These are phyloP conservation scores for Melocanna baccifera DNA, from an alignment of 176 grass and related monocot species.

Conservation along the genomic window DNA sequence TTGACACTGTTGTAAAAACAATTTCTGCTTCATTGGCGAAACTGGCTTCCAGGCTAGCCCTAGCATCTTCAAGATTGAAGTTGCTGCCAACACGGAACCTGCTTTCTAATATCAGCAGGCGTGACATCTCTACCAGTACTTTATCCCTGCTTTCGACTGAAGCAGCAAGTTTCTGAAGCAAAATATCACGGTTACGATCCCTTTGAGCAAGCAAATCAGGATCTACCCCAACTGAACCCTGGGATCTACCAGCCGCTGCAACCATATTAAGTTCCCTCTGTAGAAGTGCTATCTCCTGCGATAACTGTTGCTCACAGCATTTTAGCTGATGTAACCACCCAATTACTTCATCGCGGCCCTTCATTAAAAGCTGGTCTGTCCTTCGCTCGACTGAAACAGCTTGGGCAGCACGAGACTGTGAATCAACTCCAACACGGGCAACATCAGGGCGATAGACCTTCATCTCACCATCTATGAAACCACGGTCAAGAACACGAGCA, in stretches of 20 bases:
- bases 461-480: constrained; percentile 99
- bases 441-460: constrained; percentile 99
- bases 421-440: constrained; percentile 97
- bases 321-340: constrained; percentile 92
- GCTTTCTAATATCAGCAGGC: constrained; percentile 79
- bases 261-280: constrained; percentile 79
- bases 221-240: constrained; percentile 98
- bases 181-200: constrained; percentile 74
- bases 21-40: constrained; percentile 99
- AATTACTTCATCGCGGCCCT: constrained; percentile 84
- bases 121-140: constrained; percentile 96
- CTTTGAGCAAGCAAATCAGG: constrained; percentile 84
- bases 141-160: constrained; percentile 90
- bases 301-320: constrained; percentile 66
- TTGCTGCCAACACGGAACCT: constrained; percentile 70
- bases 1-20: constrained; percentile 99
- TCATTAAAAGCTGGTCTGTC: constrained; percentile 93
- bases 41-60: constrained; percentile 90
- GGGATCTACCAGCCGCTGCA: constrained; percentile 76
- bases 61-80: constrained; percentile 96
- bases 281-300: constrained; percentile 65
- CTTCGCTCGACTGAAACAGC: constrained; percentile 97
- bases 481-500: constrained; percentile 93
- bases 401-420: constrained; percentile 93
- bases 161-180: constrained; percentile 88